Conservation (phyloP, 441 rosid species). For the Macaranga tanarius region DNA sequence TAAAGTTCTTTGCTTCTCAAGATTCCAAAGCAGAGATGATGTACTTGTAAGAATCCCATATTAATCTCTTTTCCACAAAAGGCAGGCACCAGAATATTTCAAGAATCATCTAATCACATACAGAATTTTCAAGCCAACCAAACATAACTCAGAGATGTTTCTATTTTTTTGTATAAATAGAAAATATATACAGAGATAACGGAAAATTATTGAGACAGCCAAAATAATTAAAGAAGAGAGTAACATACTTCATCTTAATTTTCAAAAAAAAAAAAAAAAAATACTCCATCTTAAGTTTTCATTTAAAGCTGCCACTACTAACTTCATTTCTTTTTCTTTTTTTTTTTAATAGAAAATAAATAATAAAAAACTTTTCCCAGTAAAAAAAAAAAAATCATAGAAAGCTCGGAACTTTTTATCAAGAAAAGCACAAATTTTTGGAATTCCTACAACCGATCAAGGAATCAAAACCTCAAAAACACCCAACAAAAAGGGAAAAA, state of each 20-base stretch:
- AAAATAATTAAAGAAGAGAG: constrained; percentile 10
- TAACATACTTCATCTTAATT: too few species aligned
- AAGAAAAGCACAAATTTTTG: not conserved
- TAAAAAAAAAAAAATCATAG: not conserved
- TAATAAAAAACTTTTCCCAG: not conserved
- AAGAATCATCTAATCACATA: constrained; percentile 19
- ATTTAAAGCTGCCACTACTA: not conserved
- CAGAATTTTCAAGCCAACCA: too few species aligned
- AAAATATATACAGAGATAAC: not conserved
- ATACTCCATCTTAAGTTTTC: not conserved
- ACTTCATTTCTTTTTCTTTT: not conserved
- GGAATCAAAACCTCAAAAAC: not conserved
- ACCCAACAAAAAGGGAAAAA: not conserved
- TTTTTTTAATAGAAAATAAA: not conserved
- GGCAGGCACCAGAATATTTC: constrained; percentile 20
- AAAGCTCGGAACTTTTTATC: not conserved
- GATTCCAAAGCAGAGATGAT: constrained; percentile 3
- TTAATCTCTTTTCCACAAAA: constrained; percentile 10
- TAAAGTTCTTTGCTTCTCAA: not conserved
- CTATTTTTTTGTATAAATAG: too few species aligned
- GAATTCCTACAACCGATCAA: not conserved
- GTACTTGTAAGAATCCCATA: not conserved
- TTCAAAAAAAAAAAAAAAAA: too few species aligned
- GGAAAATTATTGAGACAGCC: not conserved
- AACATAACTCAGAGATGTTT: not conserved